Percentiles rank a stretch among this genome's conserved stretches.
Conservation (phyloP, 177 flowering plant species). For the Vitis hybrid region DNA sequence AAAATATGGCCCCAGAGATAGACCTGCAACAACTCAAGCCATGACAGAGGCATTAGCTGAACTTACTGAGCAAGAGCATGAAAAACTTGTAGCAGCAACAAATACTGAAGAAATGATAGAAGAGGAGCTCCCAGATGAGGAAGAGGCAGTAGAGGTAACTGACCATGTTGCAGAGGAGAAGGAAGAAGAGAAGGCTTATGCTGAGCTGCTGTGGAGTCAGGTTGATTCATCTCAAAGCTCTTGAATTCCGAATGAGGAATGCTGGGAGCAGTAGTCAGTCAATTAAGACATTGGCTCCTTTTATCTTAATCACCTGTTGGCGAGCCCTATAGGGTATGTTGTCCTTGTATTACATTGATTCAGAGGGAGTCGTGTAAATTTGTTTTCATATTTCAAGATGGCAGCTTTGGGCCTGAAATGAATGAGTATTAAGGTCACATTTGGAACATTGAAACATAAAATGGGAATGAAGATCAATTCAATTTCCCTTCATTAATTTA, state of each 20-base stretch:
- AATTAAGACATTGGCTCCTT: neutral
- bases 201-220: constrained; percentile 76
- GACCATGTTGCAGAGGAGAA: constrained; percentile 40
- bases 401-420: too few relatives aligned
- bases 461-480: too few relatives aligned
- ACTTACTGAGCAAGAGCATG: constrained; percentile 31
- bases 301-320: too few relatives aligned
- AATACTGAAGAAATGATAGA: constrained; percentile 30
- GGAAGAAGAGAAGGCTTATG: constrained; percentile 77
- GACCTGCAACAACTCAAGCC: constrained; percentile 78
- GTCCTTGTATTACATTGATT: too few relatives aligned
- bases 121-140: constrained; percentile 53
- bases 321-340: too few relatives aligned
- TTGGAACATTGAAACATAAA: too few relatives aligned
- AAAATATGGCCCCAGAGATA: constrained; percentile 55
- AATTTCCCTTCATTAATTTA: too few relatives aligned
- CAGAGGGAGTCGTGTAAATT: too few relatives aligned
- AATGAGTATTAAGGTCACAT: too few relatives aligned
- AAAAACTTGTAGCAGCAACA: constrained; percentile 16
- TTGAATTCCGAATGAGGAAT: constrained; percentile 11
- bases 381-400: too few relatives aligned
- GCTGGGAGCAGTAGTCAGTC: too few relatives aligned
- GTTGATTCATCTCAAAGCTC: constrained; percentile 54
- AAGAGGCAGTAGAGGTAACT: constrained; percentile 39
- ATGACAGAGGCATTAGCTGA: constrained; percentile 67